Conservation (phyloP, 768 basidiomycete species). For the Termitomyces sp. region DNA sequence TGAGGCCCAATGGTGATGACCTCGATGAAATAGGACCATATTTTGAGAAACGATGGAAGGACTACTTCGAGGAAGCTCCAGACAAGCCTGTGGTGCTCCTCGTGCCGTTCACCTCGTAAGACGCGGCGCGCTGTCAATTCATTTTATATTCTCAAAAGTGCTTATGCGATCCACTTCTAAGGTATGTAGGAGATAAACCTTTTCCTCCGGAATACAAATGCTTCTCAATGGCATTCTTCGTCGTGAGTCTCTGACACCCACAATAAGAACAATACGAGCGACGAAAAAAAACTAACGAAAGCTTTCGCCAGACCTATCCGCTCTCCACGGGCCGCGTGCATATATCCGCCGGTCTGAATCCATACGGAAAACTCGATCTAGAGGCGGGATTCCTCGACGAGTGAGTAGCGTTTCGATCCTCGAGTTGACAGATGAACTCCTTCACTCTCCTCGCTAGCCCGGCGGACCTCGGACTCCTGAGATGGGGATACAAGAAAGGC, state of each 20-base stretch:
- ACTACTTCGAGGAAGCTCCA: conserved; percentile 43
- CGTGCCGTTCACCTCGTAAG: conserved; percentile 35
- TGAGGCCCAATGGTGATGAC: conserved; percentile 29
- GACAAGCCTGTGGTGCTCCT: conserved; percentile 53
- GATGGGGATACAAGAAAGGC: conserved; percentile 49
- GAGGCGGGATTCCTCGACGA: conserved; percentile 38
- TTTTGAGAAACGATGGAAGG: conserved; percentile 45
- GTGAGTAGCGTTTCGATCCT: conserved; percentile 22
- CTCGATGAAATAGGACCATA: conserved; percentile 41
- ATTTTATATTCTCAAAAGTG: too few species aligned
- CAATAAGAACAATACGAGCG: not conserved
- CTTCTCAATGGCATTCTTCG: conserved; percentile 16
- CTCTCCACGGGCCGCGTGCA: conserved; percentile 44
- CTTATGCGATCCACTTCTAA: conserved; percentile 1
- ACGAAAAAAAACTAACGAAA: not conserved
- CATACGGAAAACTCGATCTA: conserved; percentile 37
- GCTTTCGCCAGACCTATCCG: conserved; percentile 36
- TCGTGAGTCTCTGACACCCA: conserved; percentile 18
- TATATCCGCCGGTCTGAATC: conserved; percentile 36
- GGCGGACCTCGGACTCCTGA: conserved; percentile 40
- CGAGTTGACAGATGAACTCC: not conserved
- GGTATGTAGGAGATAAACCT: conserved; percentile 13
- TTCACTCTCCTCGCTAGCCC: conserved; percentile 18
- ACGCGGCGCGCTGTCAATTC: not conserved
- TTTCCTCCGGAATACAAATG: conserved; percentile 18